Base-by-base conservation (phyloP, 78 protist species). In the Mantamonas sphyraenae region DNA sequence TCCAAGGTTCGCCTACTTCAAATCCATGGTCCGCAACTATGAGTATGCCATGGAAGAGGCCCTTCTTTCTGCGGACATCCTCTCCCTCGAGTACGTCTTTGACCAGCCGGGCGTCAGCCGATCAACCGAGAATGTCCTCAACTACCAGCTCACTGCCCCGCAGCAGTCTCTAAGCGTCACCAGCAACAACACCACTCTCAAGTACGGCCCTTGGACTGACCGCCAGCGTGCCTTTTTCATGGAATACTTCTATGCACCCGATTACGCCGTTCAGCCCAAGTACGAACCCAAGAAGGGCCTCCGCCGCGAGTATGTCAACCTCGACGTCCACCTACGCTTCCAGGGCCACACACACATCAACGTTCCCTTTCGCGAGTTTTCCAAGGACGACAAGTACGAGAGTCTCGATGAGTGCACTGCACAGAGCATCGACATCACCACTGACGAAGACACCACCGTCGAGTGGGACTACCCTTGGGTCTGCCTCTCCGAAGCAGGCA, bases 171-270 rank as follows among this genome's bases (percentile, higher is more conserved):
- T n/a, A n/a, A n/a, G n/a, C n/a, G n/a, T n/a, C n/a, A n/a, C n/a
- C n/a, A n/a, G n/a, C n/a, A n/a, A n/a, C n/a, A n/a, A n/a, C n/a
- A 57, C 68, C 14, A 35, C 56, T 1, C 62, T 76, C 17, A 70
- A 63, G 28, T 76, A 76, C 47, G 82, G 82, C 0, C 82, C 82
- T 17, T 76, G 82, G 82, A 68, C 75, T 2, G 82, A 76, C 35
- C 43, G 82, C 7, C 68, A 76, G 33, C 33, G 82, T 5, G 51
- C 63, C 17, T 40, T 76, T 4, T 9, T 76, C 19, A 75, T 70
- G n/a, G 45, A 45, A 8, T 76, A 70, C 63, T 76, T 76, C 35
- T 38, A 70, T n/a, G 77, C 82, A 22, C 33, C 34, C 31, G 82
- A 76, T 62, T 76, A 76, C 26, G 73, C 68, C 30, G 63, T 71